Evolutionary conservation across 768 basidiomycete species (phyloP).

Genomic region (Suillus subaureus): DNA sequence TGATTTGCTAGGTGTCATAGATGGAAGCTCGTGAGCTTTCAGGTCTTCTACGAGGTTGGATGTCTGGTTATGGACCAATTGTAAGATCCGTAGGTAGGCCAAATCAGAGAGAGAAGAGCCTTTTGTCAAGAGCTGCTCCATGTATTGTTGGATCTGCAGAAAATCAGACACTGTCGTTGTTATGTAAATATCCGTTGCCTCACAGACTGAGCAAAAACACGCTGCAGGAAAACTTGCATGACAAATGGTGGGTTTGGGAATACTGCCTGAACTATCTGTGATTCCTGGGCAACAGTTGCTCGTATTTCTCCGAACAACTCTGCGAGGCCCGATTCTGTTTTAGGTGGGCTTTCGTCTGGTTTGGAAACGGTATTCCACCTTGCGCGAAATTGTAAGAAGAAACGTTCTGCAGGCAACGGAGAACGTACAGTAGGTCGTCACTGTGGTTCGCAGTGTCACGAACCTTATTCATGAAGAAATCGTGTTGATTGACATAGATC

Average conservation of each 20-base stretch:
- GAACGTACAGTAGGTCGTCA: conserved; percentile 57
- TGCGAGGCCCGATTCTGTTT: conserved; percentile 73
- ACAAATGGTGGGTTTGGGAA: conserved; percentile 96
- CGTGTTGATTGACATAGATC: conserved; percentile 99
- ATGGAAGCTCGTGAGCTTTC: conserved; percentile 85
- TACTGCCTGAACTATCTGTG: conserved; percentile 97
- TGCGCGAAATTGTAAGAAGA: conserved; percentile 1
- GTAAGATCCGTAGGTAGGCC: conserved; percentile 87
- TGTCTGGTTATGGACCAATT: conserved; percentile 82
- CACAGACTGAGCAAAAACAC: conserved; percentile 97
- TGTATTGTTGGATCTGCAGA: conserved; percentile 90
- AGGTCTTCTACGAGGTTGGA: conserved; percentile 86
- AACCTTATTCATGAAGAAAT: conserved; percentile 97
- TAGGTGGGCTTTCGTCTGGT: conserved; percentile 77
- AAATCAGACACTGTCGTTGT: conserved; percentile 11
- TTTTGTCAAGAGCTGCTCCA: conserved; percentile 84
- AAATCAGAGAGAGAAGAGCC: conserved; percentile 80
- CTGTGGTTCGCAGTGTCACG: conserved; percentile 60
- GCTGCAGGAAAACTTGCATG: conserved; percentile 96
- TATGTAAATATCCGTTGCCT: conserved; percentile 28
- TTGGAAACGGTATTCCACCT: conserved; percentile 87
- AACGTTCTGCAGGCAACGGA: background rate
- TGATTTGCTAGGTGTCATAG: conserved; percentile 58
- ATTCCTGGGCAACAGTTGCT: conserved; percentile 90
- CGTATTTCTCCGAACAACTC: conserved; percentile 88